phyloP scores from a whole-genome alignment of 2,329 filamentous ascomycete species.

The Fusarium setosum region DNA sequence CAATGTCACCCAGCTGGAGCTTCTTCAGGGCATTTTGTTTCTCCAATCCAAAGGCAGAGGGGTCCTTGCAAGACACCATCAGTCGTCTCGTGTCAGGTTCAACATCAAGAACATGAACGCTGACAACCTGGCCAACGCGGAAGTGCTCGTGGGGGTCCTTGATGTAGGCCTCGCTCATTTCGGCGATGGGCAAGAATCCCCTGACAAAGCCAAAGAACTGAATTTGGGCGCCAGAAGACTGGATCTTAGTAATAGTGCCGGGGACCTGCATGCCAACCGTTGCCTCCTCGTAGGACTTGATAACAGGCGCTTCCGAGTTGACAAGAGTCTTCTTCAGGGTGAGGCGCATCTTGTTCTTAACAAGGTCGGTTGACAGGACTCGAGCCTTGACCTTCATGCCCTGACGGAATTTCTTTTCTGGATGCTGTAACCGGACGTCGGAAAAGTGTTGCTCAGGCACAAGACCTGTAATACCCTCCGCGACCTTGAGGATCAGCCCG shows the following conservation, averaged over 20 bases:
- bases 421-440: slow-evolving; percentile 88
- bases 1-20: slow-evolving; percentile 78
- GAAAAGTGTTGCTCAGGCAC: slow-evolving; percentile 90
- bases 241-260: slow-evolving; percentile 87
- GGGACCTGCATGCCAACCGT: slow-evolving; percentile 80
- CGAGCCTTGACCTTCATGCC: slow-evolving; percentile 86
- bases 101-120: slow-evolving; percentile 86
- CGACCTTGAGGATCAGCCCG: slow-evolving; percentile 84
- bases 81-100: slow-evolving; percentile 78
- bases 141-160: slow-evolving; percentile 91
- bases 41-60: slow-evolving; percentile 77
- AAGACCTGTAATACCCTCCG: slow-evolving; percentile 89
- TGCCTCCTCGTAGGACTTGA: slow-evolving; percentile 82
- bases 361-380: slow-evolving; percentile 82
- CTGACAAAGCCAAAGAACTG: slow-evolving; percentile 89
- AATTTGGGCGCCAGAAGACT: slow-evolving; percentile 83
- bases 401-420: slow-evolving; percentile 95
- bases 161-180: slow-evolving; percentile 99
- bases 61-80: slow-evolving; percentile 93
- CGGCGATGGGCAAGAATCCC: slow-evolving; percentile 90
- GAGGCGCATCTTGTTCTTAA: slow-evolving; percentile 82
- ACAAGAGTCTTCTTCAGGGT: slow-evolving; percentile 96
- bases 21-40: slow-evolving; percentile 82
- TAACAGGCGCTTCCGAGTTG: slow-evolving; percentile 85
- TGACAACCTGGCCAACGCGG: slow-evolving; percentile 89